Base-by-base conservation (phyloP, 2,329 filamentous ascomycete species). In the Pseudocercospora fuligena region DNA sequence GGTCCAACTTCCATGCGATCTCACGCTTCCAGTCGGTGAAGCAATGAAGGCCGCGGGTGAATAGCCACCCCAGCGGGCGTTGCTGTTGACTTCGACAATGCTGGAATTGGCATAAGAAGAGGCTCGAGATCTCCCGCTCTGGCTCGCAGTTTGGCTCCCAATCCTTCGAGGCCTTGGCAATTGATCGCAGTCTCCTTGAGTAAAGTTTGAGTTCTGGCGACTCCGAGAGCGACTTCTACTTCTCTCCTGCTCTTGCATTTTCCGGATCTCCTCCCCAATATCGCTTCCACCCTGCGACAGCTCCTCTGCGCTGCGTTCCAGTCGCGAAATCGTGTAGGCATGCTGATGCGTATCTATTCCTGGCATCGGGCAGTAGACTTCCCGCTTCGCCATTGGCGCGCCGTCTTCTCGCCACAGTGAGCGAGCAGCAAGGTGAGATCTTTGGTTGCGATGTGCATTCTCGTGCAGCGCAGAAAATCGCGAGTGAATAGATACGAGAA, bases 221-320 rank as follows among this genome's bases (percentile, higher is more conserved):
- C 60, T 59, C 21, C 65, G 53, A 40, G 49, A 51, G 5, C 73
- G 66, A 64, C 73, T 75, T 36, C 69, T 64, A 60, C 66, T 63
- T 40, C 68, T 66, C 56, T 72, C 67, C 43, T 64, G 89, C 67
- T 88, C 83, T 78, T 92, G 89, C 70, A 92, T 83, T 74, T 90
- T 88, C 66, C 90, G 87, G 73, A 93, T 94, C 72, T 92, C 90
- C 81, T 91, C 88, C 73, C 91, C 90, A 74, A 93, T 91, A 68
- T 91, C 92, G 69, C 89, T 91, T 56, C 84, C 85, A 64, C 88
- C 89, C 31, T 68, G 65, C 81, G 90, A 92, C 78, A 94, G 83
- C 70, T 88, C 86, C 79, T 93, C 91, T 58, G 91, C 91, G 11
- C 88, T 90, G 70, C 90, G 89, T 79, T 94, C 91, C 69, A 94